Evolutionary conservation across 2,329 filamentous ascomycete species (phyloP), one percentile per base, ranked within the genome.

Genomic region (Chalara sp.): DNA sequence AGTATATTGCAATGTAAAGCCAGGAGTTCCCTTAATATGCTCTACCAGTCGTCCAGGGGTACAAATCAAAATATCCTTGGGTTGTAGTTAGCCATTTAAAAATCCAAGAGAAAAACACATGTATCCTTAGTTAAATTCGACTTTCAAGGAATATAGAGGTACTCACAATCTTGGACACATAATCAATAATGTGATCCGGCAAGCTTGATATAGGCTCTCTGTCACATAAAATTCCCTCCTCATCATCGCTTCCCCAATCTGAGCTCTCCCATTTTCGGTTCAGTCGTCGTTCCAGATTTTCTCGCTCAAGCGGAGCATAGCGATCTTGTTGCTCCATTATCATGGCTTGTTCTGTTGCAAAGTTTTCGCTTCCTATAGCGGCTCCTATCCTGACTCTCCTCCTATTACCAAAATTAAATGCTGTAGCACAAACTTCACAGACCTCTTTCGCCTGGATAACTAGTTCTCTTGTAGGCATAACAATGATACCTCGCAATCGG

Each of bases 21-120:
- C 90, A 3, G 81, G 80, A 0, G 92, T 97, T 53, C 84, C 83
- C 56, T 86, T 84, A 47, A 96, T 78, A 67, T 97, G 92, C 61
- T 97, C 92, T 4, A 97, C 89, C 1, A 97, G 78, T 56, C 92
- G 82, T 53, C 93, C 93, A 1, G 92, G 92, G 0, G 92, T 97
- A 66, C 89, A 93, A 47, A 96, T 86, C 30, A 99, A 76, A 33
- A 97, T 80, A 65, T 97, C 21, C 21, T 21, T 21, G 21, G 21
- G 2, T 21, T 3, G 21, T 21, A 3, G 21, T 21, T 21, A 21
- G 21, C 21, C 21, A 21, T 21, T 21, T 2, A 21, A 21, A 2
- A 21, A 21, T 21, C 21, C 21, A 21, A 21, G 3, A 21, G 21
- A 21, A 21, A 21, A 21, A 21, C 21, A 21, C 21, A 21, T 21